Evolutionary conservation across 2,329 filamentous ascomycete species (phyloP).

Genomic region (Colletotrichum sp.): DNA sequence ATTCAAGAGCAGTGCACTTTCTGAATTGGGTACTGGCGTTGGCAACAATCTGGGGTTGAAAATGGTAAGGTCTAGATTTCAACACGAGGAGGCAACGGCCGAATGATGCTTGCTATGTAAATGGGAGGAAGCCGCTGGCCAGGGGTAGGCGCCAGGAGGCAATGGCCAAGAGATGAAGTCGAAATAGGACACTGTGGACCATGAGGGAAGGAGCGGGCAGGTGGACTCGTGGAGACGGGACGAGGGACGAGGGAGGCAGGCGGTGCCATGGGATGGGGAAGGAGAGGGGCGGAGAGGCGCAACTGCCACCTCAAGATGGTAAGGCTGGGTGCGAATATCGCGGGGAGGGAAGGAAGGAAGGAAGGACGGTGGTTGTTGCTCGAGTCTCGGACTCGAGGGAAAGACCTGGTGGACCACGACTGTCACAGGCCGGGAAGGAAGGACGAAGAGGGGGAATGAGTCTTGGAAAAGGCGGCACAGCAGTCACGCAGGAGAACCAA

Average conservation of each 20-base stretch:
- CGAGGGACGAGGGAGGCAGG: not conserved
- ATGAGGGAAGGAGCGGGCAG: not conserved
- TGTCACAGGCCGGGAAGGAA: not conserved
- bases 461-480: not conserved
- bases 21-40: not conserved
- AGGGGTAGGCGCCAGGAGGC: not conserved
- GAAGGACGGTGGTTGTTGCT: not conserved
- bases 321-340: not conserved
- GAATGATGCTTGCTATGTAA: not conserved
- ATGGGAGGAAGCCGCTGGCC: not conserved
- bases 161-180: constrained; percentile 9
- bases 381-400: not conserved
- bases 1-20: not conserved
- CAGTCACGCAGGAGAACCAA: not conserved
- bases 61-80: not conserved
- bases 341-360: not conserved
- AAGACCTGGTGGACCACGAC: not conserved
- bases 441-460: not conserved
- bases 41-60: not conserved
- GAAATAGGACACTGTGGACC: constrained; percentile 8
- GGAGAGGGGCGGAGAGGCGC: not conserved
- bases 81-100: not conserved
- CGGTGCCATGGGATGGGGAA: not conserved
- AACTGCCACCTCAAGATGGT: not conserved
- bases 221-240: not conserved